Evolutionary conservation across 306 rosid genomes (phyloP), one percentile per base, ranked within the genome.

Genomic region (Leucaena leucocephala): DNA sequence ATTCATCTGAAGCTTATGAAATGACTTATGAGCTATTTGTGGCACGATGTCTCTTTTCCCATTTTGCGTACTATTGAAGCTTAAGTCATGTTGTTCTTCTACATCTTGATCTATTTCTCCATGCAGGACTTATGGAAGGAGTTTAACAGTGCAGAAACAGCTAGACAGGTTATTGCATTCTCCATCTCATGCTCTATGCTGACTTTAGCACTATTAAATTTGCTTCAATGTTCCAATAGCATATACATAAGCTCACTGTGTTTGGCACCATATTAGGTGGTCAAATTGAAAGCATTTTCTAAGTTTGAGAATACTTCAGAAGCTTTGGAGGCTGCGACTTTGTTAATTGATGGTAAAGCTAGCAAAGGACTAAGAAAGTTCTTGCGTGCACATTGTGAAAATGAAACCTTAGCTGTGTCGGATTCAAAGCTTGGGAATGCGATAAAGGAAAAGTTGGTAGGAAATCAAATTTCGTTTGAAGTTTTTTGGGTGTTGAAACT

Each of bases 341-440:
- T 95, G 81, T 62, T 95, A 76, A 90, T 86, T 16, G 97, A 93
- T 36, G 88, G 99, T 52, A 95, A 93, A 84, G 89, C 97, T 67
- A 95, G 93, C 84, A 95, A 93, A 84, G 98, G 96, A 58, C 78
- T 95, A 36, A 93, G 97, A 54, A 95, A 93, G 86, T 93, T 95
- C 84, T 84, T 95, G 45, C 91, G 93, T 19, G 82, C 82, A 38
- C 91, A 95, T 72, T 95, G 98, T 70, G 84, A 86, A 54, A 91
- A 92, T 42, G 99, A 95, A 74, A 87, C 86, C 0, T 78, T 95
- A 21, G 99, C 88, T 17, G 98, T 95, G 4, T 89, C 98, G 3
- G 97, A 95, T 75, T 93, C 99, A 6, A 95, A 93, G 88, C 96
- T 95, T 58, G 98, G 98, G 80, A 90, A 78, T 71, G 69, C 87